Evolutionary conservation across 495 filamentous ascomycete species (phyloP).

Genomic region (Copromyces sp.): DNA sequence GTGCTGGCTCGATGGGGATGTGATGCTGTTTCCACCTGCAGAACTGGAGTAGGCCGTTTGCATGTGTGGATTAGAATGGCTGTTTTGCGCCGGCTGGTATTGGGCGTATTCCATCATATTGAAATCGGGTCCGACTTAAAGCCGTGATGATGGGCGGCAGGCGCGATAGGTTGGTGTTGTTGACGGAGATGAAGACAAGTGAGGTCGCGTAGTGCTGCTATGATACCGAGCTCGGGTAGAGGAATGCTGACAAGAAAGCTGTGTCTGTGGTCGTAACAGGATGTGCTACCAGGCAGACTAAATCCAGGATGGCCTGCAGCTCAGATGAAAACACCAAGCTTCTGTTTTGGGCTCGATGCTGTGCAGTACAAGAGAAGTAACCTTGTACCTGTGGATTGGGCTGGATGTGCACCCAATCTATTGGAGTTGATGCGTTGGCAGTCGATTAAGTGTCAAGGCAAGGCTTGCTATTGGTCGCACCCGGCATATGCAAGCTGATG

Average conservation of each 20-base stretch:
- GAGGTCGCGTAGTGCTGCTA: not conserved
- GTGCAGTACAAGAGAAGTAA: slow-evolving; percentile 32
- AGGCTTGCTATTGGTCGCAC: slow-evolving; percentile 44
- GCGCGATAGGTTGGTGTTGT: slow-evolving; percentile 1
- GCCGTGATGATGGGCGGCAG: slow-evolving; percentile 12
- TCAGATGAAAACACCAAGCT: slow-evolving; percentile 20
- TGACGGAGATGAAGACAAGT: not conserved
- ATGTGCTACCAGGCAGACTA: slow-evolving; percentile 13
- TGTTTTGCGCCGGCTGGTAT: slow-evolving; percentile 49
- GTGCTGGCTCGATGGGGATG: slow-evolving; percentile 50
- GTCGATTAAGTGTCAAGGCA: slow-evolving; percentile 32
- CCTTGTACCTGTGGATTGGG: slow-evolving; percentile 41
- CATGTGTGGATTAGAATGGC: slow-evolving; percentile 38
- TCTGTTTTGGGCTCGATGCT: slow-evolving; percentile 28
- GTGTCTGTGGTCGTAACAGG: slow-evolving; percentile 2
- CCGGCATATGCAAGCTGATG: slow-evolving; percentile 51
- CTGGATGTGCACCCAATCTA: slow-evolving; percentile 45
- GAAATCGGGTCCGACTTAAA: slow-evolving; percentile 11
- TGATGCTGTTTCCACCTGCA: slow-evolving; percentile 49
- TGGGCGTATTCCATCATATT: slow-evolving; percentile 63
- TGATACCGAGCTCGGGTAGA: slow-evolving; percentile 7
- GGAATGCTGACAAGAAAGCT: slow-evolving; percentile 9
- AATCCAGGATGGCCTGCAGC: slow-evolving; percentile 9
- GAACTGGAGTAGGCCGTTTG: slow-evolving; percentile 40
- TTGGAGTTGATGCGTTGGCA: slow-evolving; percentile 52